Conservation (phyloP, 495 filamentous ascomycete genomes). For the Aspergillus nanangensis region DNA sequence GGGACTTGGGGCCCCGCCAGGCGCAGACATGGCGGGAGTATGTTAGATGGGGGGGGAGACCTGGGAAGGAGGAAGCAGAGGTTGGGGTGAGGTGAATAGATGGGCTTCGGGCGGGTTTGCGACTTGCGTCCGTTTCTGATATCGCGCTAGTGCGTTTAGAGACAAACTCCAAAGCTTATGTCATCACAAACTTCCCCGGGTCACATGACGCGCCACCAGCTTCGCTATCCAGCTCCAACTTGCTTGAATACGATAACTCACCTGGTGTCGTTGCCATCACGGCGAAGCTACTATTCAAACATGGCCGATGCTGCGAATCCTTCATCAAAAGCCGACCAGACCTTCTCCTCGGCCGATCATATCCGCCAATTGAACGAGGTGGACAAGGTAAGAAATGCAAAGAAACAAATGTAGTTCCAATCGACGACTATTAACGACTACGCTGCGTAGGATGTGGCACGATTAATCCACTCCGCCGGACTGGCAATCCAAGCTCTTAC, state of each 20-base stretch:
- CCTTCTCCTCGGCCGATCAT: constrained; percentile 61
- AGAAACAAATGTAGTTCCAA: not conserved
- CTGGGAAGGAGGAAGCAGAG: not conserved
- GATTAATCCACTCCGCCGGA: constrained; percentile 64
- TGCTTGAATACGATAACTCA: no score
- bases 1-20: constrained; percentile 45
- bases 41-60: not conserved
- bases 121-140: constrained; percentile 8
- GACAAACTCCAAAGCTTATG: constrained; percentile 10
- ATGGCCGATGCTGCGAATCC: constrained; percentile 20
- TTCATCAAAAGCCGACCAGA: constrained; percentile 10
- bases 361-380: constrained; percentile 75
- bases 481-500: constrained; percentile 67
- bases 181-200: constrained; percentile 9
- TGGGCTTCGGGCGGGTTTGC: constrained; percentile 2
- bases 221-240: no score
- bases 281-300: not conserved
- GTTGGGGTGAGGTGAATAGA: constrained; percentile 2
- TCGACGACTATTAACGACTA: not conserved
- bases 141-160: constrained; percentile 9
- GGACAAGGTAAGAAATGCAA: constrained; percentile 52
- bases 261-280: no score
- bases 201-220: constrained; percentile 18
- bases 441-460: constrained; percentile 43
- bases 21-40: constrained; percentile 36